Conservation (phyloP, 2,329 filamentous ascomycete species). For the Simplicillium sp. region DNA sequence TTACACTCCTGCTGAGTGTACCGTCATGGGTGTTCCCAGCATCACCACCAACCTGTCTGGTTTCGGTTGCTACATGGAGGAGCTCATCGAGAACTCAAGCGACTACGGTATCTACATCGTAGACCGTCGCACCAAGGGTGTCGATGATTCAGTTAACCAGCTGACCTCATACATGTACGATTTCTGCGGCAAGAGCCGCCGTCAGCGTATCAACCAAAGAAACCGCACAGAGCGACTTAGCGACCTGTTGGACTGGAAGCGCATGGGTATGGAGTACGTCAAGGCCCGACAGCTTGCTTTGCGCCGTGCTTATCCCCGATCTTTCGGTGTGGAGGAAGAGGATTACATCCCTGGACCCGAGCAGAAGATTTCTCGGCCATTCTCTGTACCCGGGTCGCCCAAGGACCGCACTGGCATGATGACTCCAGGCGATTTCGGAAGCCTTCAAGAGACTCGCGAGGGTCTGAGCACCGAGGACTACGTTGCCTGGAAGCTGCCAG, state of each 20-base stretch:
- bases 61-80: constrained; percentile 99
- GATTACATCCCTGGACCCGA: constrained; percentile 89
- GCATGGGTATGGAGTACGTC: constrained; percentile 99
- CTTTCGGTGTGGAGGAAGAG: constrained; percentile 72
- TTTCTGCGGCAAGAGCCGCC: constrained; percentile 83
- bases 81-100: constrained; percentile 92
- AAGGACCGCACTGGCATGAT: constrained; percentile 92
- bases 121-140: constrained; percentile 86
- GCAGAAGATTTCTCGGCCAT: constrained; percentile 87
- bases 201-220: constrained; percentile 96
- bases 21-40: constrained; percentile 96
- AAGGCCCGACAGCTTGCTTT: constrained; percentile 92
- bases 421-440: constrained; percentile 97
- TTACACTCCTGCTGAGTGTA: constrained; percentile 96
- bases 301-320: constrained; percentile 80
- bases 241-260: constrained; percentile 95
- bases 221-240: constrained; percentile 93
- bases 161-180: constrained; percentile 82
- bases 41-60: constrained; percentile 97
- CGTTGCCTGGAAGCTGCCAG: constrained; percentile 95
- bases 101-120: constrained; percentile 99
- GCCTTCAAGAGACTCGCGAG: constrained; percentile 87
- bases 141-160: constrained; percentile 96
- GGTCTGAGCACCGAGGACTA: constrained; percentile 95
- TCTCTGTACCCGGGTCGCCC: constrained; percentile 90